Percentiles rank a stretch among this genome's conserved stretches.
Evolutionary conservation across 306 rosid species (phyloP).

Genomic region (Carpinus viminea): DNA sequence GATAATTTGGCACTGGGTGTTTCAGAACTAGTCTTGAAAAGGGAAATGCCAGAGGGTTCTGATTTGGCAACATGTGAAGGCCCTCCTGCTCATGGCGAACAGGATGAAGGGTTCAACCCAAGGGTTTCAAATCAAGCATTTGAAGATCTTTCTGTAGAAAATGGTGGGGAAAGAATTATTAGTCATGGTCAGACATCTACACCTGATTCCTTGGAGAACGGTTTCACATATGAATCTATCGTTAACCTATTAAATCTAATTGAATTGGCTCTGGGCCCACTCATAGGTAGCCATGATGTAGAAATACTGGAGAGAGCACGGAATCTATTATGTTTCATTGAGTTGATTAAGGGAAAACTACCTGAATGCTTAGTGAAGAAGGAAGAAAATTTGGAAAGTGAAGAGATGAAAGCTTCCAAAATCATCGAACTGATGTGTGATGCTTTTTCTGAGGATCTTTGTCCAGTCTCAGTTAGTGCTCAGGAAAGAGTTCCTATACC

Average conservation of each 20-base stretch:
- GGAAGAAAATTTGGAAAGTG: conserved; percentile 34
- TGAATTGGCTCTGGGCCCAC: conserved; percentile 57
- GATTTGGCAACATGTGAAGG: conserved; percentile 37
- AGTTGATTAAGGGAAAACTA: conserved; percentile 53
- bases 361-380: conserved; percentile 35
- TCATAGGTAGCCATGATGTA: conserved; percentile 63
- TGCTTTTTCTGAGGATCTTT: conserved; percentile 63
- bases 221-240: conserved; percentile 48
- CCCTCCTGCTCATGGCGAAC: conserved; percentile 37
- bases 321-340: conserved; percentile 61
- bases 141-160: conserved; percentile 40
- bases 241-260: conserved; percentile 51
- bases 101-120: conserved; percentile 53
- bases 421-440: conserved; percentile 49
- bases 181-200: conserved; percentile 35
- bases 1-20: conserved; percentile 31
- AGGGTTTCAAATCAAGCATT: conserved; percentile 44
- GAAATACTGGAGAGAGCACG: conserved; percentile 83
- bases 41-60: conserved; percentile 36
- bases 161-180: conserved; percentile 28
- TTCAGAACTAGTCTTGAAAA: conserved; percentile 33
- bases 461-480: conserved; percentile 73
- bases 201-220: conserved; percentile 26
- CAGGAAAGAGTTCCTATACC: conserved; percentile 84
- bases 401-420: conserved; percentile 43